phyloP scores from a whole-genome alignment of 2,329 filamentous ascomycete genomes.

The Ophiosphaerella herpotricha region DNA sequence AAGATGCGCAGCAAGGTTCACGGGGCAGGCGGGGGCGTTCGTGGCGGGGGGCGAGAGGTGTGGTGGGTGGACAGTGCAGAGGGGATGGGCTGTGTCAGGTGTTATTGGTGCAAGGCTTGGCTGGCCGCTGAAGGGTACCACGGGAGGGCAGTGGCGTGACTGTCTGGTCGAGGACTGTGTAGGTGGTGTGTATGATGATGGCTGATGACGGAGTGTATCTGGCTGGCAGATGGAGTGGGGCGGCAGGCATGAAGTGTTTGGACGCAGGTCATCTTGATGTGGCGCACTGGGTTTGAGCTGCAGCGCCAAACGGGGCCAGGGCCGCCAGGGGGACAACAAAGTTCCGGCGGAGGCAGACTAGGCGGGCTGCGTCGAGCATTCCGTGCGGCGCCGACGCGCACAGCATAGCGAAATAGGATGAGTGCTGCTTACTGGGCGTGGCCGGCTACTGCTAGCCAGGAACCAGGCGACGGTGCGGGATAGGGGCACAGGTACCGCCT shows the following conservation, averaged over 20 bases:
- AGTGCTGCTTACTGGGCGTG: not conserved
- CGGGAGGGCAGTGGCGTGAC: no score
- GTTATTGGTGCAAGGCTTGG: constrained; percentile 8
- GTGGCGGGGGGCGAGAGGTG: constrained; percentile 1
- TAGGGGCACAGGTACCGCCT: not conserved
- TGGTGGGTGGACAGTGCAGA: constrained; percentile 1
- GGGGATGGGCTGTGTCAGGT: constrained; percentile 2
- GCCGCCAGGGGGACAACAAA: no score
- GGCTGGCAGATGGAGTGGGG: no score
- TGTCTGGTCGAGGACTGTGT: no score
- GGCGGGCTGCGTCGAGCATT: no score
- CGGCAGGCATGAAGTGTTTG: no score
- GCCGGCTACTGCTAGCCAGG: not conserved
- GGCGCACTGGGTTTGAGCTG: not conserved
- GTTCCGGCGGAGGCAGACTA: no score
- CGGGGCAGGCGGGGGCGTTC: no score
- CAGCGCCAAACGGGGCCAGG: not conserved
- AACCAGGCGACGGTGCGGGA: not conserved
- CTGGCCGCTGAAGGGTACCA: not conserved
- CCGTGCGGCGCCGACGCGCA: no score
- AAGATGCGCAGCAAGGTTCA: no score
- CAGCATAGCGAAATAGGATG: not conserved
- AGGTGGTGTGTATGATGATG: no score
- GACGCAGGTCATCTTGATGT: not conserved
- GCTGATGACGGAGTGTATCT: no score